These are phyloP conservation scores for Monascus ruber DNA, from an alignment of 2,329 filamentous ascomycete species.

Conservation along the genomic window DNA sequence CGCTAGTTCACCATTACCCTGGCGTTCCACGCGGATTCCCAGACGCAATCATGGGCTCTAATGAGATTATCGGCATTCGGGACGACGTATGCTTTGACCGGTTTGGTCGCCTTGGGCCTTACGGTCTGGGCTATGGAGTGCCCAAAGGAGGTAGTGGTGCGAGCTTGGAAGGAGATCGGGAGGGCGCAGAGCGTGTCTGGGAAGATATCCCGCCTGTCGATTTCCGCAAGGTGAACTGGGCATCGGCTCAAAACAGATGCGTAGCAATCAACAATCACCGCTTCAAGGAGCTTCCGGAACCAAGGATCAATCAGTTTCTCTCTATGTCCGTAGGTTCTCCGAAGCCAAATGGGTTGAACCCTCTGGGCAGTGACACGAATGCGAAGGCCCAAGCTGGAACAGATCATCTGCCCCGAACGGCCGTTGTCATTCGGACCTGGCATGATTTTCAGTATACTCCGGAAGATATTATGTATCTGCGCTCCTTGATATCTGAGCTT, in stretches of 20 bases:
- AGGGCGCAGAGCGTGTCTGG: conserved; percentile 75
- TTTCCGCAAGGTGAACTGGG: conserved; percentile 68
- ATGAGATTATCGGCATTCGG: conserved; percentile 64
- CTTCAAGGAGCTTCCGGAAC: conserved; percentile 41
- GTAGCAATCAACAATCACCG: conserved; percentile 57
- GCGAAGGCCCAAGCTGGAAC: conserved; percentile 11
- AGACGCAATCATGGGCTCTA: conserved; percentile 73
- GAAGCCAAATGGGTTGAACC: conserved; percentile 6
- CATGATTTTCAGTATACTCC: conserved; percentile 66
- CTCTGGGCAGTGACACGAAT: neutral
- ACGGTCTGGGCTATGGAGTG: conserved; percentile 76
- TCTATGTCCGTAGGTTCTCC: conserved; percentile 21
- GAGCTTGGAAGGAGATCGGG: conserved; percentile 72
- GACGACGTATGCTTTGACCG: conserved; percentile 89
- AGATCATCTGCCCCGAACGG: conserved; percentile 46
- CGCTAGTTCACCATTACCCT: conserved; percentile 59
- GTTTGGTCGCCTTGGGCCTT: conserved; percentile 76
- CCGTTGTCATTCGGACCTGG: conserved; percentile 71
- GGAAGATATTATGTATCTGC: conserved; percentile 68
- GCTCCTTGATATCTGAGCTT: conserved; percentile 69
- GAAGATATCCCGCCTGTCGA: conserved; percentile 59
- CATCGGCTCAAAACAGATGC: conserved; percentile 63
- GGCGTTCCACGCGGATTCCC: conserved; percentile 79
- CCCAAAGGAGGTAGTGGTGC: conserved; percentile 70
- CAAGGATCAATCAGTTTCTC: conserved; percentile 22